Percentiles rank a stretch among this genome's conserved stretches.
Conservation (phyloP, 306 rosid genomes). For the Hylodesmum podocarpum region DNA sequence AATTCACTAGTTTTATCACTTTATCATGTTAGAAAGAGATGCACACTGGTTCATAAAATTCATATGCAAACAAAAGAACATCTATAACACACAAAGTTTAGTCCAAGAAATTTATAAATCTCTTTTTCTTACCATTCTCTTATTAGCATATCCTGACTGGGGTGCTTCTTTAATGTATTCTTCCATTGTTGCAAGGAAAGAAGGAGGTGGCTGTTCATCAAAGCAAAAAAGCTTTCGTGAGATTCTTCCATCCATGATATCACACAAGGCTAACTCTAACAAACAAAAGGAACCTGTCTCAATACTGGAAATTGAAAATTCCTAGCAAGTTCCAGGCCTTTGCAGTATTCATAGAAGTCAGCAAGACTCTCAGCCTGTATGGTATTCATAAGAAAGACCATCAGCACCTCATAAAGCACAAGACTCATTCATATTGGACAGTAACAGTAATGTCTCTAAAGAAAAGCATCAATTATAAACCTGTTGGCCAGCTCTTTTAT, state of each 20-base stretch:
- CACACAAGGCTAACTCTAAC: slow-evolving; percentile 9
- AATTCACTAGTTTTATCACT: neutral
- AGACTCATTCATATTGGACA: neutral
- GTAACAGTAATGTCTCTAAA: neutral
- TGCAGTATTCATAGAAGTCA: slow-evolving; percentile 87
- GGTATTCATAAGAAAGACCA: slow-evolving; percentile 17
- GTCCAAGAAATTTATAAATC: neutral
- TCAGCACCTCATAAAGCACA: neutral
- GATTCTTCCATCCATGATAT: slow-evolving; percentile 22
- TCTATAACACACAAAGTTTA: neutral
- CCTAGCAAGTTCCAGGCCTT: slow-evolving; percentile 90
- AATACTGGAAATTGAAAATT: slow-evolving; percentile 89
- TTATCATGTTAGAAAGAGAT: neutral
- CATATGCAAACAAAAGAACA: neutral
- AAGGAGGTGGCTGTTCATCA: slow-evolving; percentile 83
- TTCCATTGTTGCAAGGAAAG: slow-evolving; percentile 90
- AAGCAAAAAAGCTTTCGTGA: slow-evolving; percentile 35
- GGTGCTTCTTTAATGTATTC: slow-evolving; percentile 91
- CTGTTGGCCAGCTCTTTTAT: slow-evolving; percentile 96
- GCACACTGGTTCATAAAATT: neutral
- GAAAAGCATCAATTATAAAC: slow-evolving; percentile 33
- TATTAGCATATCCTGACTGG: slow-evolving; percentile 53
- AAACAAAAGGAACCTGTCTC: slow-evolving; percentile 69
- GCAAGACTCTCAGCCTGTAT: slow-evolving; percentile 82
- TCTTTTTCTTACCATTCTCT: slow-evolving; percentile 63